Percentiles rank a stretch among this genome's conserved stretches.
phyloP scores from a whole-genome alignment of 2,329 filamentous ascomycete species.

The Aspergillus sergii region DNA sequence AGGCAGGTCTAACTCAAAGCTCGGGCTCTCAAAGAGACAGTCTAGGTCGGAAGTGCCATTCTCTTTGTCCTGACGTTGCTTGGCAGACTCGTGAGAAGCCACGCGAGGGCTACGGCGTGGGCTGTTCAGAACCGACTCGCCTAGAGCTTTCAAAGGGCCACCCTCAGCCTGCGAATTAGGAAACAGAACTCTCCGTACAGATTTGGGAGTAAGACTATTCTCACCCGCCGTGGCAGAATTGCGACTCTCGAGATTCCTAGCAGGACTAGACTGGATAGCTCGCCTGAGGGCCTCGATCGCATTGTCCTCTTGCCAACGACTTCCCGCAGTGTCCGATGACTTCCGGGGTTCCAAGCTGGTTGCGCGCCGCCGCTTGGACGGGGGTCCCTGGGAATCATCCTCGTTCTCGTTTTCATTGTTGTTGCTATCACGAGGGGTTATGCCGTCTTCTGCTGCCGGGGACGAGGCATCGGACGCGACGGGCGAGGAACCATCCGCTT shows the following conservation, averaged over 20 bases:
- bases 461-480: conserved; percentile 42
- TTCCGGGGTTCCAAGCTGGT: conserved; percentile 51
- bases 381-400: conserved; percentile 33
- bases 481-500: conserved; percentile 42
- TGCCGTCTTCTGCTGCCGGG: conserved; percentile 37
- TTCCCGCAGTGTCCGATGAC: conserved; percentile 35
- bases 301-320: conserved; percentile 41
- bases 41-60: conserved; percentile 59
- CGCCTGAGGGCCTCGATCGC: conserved; percentile 52
- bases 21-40: conserved; percentile 66
- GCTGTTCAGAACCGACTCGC: conserved; percentile 47
- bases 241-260: conserved; percentile 51
- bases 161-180: conserved; percentile 39
- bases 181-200: conserved; percentile 50
- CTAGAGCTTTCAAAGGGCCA: conserved; percentile 39
- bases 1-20: conserved; percentile 57
- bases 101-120: conserved; percentile 50
- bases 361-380: conserved; percentile 47
- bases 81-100: conserved; percentile 39
- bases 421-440: conserved; percentile 29
- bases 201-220: conserved; percentile 58
- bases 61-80: conserved; percentile 57
- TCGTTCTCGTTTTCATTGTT: conserved; percentile 33
- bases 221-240: conserved; percentile 45
- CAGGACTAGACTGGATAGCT: conserved; percentile 65